Percentiles rank a stretch among this genome's conserved stretches.
Conservation (phyloP, 345 rosid genomes). For the Moricandia moricandioides region DNA sequence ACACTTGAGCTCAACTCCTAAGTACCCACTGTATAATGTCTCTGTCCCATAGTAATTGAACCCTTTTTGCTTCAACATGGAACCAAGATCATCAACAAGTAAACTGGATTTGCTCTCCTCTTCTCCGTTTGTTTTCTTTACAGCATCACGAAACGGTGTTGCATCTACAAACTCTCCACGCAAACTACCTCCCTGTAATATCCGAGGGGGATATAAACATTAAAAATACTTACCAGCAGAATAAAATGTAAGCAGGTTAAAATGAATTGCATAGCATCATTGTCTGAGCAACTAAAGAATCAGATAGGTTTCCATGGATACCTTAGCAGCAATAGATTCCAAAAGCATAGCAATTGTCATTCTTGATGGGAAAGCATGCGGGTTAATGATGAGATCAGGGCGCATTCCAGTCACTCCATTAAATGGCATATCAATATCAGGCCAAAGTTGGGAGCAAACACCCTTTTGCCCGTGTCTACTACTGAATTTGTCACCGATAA, state of each 20-base stretch:
- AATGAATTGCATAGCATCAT: constrained; percentile 1
- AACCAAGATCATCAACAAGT: constrained; percentile 84
- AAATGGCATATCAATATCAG: constrained; percentile 96
- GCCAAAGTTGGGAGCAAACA: constrained; percentile 97
- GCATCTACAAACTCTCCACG: constrained; percentile 88
- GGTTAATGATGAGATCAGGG: constrained; percentile 96
- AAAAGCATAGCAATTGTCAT: constrained; percentile 99
- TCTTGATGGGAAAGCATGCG: constrained; percentile 98
- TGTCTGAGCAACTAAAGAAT: background rate
- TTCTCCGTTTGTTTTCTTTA: constrained; percentile 45
- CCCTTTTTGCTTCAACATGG: constrained; percentile 61
- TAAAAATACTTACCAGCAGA: constrained; percentile 1
- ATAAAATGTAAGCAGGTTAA: background rate
- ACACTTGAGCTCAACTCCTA: constrained; percentile 83
- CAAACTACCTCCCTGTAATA: constrained; percentile 77
- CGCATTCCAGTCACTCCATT: constrained; percentile 95
- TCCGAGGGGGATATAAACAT: background rate
- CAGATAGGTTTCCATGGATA: constrained; percentile 14
- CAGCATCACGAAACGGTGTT: constrained; percentile 74
- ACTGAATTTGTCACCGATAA: constrained; percentile 96
- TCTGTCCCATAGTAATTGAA: constrained; percentile 83
- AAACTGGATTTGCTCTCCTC: constrained; percentile 46
- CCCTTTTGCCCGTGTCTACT: constrained; percentile 99
- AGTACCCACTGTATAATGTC: constrained; percentile 72
- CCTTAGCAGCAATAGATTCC: constrained; percentile 98